A percentile compares a stretch with the other conserved stretches of the same genome.
Evolutionary conservation across 2,329 filamentous ascomycete species (phyloP).

Genomic region (Penicillium janthinellum): DNA sequence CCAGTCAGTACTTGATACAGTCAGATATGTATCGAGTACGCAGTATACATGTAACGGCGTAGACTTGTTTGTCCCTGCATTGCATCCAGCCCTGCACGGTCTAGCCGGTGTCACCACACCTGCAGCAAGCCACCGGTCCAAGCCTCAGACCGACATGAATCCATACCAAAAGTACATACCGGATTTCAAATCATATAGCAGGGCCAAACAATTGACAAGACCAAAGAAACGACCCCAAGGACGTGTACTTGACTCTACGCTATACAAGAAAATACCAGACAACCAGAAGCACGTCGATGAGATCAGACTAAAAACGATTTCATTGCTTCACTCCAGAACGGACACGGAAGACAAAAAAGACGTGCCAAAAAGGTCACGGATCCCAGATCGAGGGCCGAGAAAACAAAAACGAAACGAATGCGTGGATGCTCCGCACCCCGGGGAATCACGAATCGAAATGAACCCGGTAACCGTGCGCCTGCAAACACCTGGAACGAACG

Average conservation of each 20-base stretch:
- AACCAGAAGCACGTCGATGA: slow-evolving; percentile 2
- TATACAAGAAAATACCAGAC: not conserved
- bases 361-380: not conserved
- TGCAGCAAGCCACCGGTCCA: not conserved
- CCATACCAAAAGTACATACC: not conserved
- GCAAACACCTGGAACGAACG: slow-evolving; percentile 22
- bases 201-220: too few species aligned
- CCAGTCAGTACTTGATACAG: not conserved
- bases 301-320: slow-evolving; percentile 1
- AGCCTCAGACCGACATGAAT: not conserved
- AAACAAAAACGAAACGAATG: slow-evolving; percentile 10
- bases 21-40: not conserved
- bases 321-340: not conserved
- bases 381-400: not conserved
- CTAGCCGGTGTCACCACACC: not conserved
- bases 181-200: too few species aligned
- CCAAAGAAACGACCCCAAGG: too few species aligned
- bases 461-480: slow-evolving; percentile 9
- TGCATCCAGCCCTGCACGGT: not conserved
- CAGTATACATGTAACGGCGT: not conserved
- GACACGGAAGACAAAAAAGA: not conserved
- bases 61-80: not conserved
- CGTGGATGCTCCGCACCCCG: slow-evolving; percentile 14
- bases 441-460: slow-evolving; percentile 17
- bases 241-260: not conserved